A percentile compares a stretch with the other conserved stretches of the same genome.
Conservation (phyloP, 2,329 filamentous ascomycete species). For the Fusarium pseudonygamai region DNA sequence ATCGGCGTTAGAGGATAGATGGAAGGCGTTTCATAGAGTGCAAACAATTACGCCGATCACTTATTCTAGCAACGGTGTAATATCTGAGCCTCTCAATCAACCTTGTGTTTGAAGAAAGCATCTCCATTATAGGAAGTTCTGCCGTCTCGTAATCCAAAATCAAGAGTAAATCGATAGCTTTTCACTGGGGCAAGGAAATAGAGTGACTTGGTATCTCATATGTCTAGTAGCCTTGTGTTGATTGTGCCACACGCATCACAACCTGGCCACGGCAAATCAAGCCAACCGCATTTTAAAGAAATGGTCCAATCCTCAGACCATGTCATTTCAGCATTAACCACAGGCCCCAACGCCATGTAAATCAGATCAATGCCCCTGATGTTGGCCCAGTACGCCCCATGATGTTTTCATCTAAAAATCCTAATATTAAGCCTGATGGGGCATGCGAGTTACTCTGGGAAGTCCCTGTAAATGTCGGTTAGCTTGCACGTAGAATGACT, state of each 20-base stretch:
- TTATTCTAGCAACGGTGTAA: neutral
- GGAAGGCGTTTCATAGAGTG: slow-evolving; percentile 4
- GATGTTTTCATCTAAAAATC: slow-evolving; percentile 12
- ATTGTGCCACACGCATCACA: neutral
- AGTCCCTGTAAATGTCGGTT: slow-evolving; percentile 42
- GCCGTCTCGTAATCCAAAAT: neutral
- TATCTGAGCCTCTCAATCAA: neutral
- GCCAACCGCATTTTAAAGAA: neutral
- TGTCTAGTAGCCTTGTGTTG: neutral
- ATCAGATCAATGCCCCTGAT: slow-evolving; percentile 1
- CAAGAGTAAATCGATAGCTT: neutral
- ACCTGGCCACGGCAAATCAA: neutral
- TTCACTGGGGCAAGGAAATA: neutral
- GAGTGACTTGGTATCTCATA: neutral
- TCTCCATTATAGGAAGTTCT: too few species aligned
- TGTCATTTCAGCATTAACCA: slow-evolving; percentile 12
- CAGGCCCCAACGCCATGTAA: slow-evolving; percentile 36
- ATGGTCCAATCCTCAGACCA: neutral
- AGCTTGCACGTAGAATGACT: neutral
- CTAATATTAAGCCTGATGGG: neutral
- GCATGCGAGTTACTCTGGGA: slow-evolving; percentile 43
- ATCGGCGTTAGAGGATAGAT: slow-evolving; percentile 29
- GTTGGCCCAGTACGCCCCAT: slow-evolving; percentile 33
- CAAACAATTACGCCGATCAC: slow-evolving; percentile 8
- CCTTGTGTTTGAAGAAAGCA: neutral